Conservation (phyloP, 768 basidiomycete species). For the Hygrophorus russula region DNA sequence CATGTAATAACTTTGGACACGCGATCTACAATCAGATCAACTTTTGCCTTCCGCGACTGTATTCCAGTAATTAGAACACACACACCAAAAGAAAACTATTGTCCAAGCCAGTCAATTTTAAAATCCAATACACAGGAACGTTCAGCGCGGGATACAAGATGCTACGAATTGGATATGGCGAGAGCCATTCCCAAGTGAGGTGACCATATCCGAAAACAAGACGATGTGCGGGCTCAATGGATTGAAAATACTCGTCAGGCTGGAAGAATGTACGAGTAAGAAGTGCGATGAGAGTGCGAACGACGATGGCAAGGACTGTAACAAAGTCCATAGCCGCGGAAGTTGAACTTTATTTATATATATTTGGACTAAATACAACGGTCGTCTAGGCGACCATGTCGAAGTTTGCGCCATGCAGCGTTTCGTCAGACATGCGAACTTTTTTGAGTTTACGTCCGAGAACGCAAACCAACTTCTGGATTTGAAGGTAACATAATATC, state of each 20-base stretch:
- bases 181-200: slow-evolving; percentile 94
- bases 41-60: not conserved
- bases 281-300: slow-evolving; percentile 55
- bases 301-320: slow-evolving; percentile 24
- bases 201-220: slow-evolving; percentile 86
- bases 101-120: slow-evolving; percentile 50
- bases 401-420: too few relatives aligned
- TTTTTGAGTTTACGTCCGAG: too few relatives aligned
- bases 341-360: too few relatives aligned
- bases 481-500: too few relatives aligned
- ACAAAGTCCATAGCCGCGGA: not conserved
- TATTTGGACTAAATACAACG: too few relatives aligned
- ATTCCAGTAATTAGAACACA: slow-evolving; percentile 10
- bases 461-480: too few relatives aligned
- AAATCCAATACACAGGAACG: slow-evolving; percentile 61
- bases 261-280: slow-evolving; percentile 83
- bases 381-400: too few relatives aligned
- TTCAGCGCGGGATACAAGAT: slow-evolving; percentile 77
- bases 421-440: too few relatives aligned
- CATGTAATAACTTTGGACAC: slow-evolving; percentile 69
- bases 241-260: slow-evolving; percentile 95
- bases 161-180: slow-evolving; percentile 60
- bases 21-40: slow-evolving; percentile 36
- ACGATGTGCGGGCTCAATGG: slow-evolving; percentile 84
- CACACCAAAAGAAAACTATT: slow-evolving; percentile 52